A percentile compares a stretch with the other conserved stretches of the same genome.
Conservation (phyloP, 164 flowering plant species). For the Malania oleifera region DNA sequence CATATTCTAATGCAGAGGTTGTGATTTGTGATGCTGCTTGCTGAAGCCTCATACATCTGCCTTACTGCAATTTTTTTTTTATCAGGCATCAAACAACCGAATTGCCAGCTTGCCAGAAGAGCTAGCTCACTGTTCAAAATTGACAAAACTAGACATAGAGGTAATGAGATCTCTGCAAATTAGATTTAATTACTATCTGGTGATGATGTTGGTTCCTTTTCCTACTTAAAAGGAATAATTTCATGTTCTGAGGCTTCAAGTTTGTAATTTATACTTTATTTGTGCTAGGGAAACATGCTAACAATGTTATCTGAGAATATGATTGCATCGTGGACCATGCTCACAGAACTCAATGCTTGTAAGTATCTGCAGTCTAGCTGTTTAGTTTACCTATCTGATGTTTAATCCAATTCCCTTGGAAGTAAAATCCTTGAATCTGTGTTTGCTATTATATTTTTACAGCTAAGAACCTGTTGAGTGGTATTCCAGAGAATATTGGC, state of each 20-base stretch:
- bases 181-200: background rate
- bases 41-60: background rate
- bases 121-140: slow-evolving; percentile 61
- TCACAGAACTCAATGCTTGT: slow-evolving; percentile 90
- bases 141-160: slow-evolving; percentile 83
- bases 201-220: background rate
- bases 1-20: background rate
- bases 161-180: slow-evolving; percentile 40
- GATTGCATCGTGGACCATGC: slow-evolving; percentile 68
- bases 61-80: slow-evolving; percentile 20
- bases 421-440: background rate
- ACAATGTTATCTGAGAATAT: slow-evolving; percentile 42
- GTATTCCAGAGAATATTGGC: slow-evolving; percentile 81
- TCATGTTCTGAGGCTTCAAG: background rate
- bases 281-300: slow-evolving; percentile 81
- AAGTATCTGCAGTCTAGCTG: slow-evolving; percentile 11
- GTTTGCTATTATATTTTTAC: slow-evolving; percentile 14
- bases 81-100: slow-evolving; percentile 79
- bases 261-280: slow-evolving; percentile 9
- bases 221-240: background rate
- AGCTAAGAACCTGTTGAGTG: slow-evolving; percentile 75
- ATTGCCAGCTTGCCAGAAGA: slow-evolving; percentile 74
- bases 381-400: background rate
- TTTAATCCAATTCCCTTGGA: background rate
- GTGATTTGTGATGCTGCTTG: background rate